Base-by-base conservation (phyloP, 768 basidiomycete genomes). In the Termitomyces sp. region DNA sequence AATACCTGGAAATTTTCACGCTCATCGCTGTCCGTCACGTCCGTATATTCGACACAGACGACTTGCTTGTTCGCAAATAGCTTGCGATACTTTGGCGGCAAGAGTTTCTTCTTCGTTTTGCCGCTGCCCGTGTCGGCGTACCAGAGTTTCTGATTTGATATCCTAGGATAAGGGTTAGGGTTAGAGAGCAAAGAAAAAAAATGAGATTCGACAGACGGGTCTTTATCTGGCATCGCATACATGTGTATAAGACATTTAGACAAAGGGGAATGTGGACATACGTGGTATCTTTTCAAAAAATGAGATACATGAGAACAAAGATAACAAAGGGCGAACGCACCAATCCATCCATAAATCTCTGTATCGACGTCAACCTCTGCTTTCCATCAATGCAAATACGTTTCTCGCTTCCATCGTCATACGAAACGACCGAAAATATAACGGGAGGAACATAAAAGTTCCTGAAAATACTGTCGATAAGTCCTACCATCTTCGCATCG, bases 361-460 rank as follows among this genome's bases (percentile, higher is more conserved):
- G 52, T 50, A 93, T 85, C 0, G 88, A 89, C 0, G 62, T 62
- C 49, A 65, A 66, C 23, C 91, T 72, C 64, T 93, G 91, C 63
- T 93, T 93, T 16, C 91, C 91, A 43, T 65, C 64, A 16, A 65
- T 63, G 29, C 64, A 65, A 1, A 60, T 83, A 60, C 81, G 82
- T 3, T 71, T 75, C 62, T 89, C 88, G 0, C 78, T 70, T 0
- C 89, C 89, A 60, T 91, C 88, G 0, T 84, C 79, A 32, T 67
- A 62, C 2, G 72, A 66, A 20, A 79, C 70, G 12, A 82, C 77
- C 56, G 85, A 84, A 52, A 89, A 89, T 22, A 89, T 88, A 40
- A 89, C 71, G 0, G 88, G 88, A 0, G 88, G 88, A 7, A 90
- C 76, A 59, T 89, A 90, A 56, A 84, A 90, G 63, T 91, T 90